Evolutionary conservation across 805 yeast genomes (phyloP).

Genomic region (Yarrowia alimentaria): DNA sequence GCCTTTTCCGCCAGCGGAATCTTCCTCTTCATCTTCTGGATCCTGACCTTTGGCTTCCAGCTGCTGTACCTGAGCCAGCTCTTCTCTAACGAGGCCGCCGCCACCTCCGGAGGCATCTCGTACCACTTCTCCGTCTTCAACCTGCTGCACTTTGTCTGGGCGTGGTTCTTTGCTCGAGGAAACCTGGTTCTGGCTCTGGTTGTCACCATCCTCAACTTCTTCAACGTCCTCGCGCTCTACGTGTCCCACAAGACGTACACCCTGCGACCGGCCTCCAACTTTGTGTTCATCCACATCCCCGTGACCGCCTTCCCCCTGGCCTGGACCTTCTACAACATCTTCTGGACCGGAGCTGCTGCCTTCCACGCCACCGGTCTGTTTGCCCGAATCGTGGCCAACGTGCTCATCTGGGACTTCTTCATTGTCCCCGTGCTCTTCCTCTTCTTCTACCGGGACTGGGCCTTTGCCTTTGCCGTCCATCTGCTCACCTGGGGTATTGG

Average conservation of each 20-base stretch:
- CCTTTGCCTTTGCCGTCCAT: slow-evolving; percentile 59
- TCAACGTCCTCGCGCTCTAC: slow-evolving; percentile 57
- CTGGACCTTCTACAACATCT: slow-evolving; percentile 70
- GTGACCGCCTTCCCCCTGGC: slow-evolving; percentile 67
- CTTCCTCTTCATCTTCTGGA: slow-evolving; percentile 24
- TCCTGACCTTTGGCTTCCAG: slow-evolving; percentile 22
- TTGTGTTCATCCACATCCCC: slow-evolving; percentile 63
- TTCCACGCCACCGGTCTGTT: slow-evolving; percentile 58
- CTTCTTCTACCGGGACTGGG: slow-evolving; percentile 65
- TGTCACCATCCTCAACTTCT: slow-evolving; percentile 56
- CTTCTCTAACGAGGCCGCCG: slow-evolving; percentile 32
- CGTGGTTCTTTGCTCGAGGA: slow-evolving; percentile 55
- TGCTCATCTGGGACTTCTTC: slow-evolving; percentile 75
- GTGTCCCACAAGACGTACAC: slow-evolving; percentile 59
- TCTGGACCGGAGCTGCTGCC: slow-evolving; percentile 84
- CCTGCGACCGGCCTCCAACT: slow-evolving; percentile 51
- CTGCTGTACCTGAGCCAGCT: slow-evolving; percentile 25
- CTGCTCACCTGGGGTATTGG: slow-evolving; percentile 65
- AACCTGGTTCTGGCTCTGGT: slow-evolving; percentile 60
- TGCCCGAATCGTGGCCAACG: slow-evolving; percentile 67
- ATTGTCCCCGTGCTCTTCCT: slow-evolving; percentile 60
- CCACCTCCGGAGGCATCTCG: slow-evolving; percentile 42
- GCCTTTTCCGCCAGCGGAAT: slow-evolving; percentile 23
- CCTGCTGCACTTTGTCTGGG: slow-evolving; percentile 61
- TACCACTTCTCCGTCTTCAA: slow-evolving; percentile 66